A percentile compares a stretch with the other conserved stretches of the same genome.
Conservation (phyloP, 2,329 filamentous ascomycete genomes). For the Claviceps sp. region DNA sequence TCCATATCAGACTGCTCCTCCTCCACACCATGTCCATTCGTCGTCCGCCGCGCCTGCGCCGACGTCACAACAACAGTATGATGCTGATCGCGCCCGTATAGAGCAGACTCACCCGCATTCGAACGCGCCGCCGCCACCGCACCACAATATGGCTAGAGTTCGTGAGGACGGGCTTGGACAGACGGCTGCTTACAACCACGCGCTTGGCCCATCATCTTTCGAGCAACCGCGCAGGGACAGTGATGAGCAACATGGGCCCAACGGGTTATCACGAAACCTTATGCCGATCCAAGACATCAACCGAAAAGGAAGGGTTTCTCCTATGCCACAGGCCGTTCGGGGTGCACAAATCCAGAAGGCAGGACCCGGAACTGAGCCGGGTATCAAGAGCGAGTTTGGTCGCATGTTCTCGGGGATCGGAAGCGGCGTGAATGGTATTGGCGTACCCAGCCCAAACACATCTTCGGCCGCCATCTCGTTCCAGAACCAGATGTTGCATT, state of each 20-base stretch:
- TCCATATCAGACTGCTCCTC: conserved; percentile 18
- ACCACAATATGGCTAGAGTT: conserved; percentile 25
- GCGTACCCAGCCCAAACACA: conserved; percentile 37
- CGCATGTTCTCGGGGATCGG: conserved; percentile 92
- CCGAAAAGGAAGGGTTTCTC: conserved; percentile 71
- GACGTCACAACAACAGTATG: conserved; percentile 27
- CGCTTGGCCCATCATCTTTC: conserved; percentile 26
- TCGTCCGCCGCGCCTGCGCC: conserved; percentile 16
- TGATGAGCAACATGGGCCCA: conserved; percentile 26
- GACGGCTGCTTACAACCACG: conserved; percentile 34
- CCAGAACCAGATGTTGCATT: conserved; percentile 12
- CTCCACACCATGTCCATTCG: conserved; percentile 23
- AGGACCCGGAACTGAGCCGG: conserved; percentile 68
- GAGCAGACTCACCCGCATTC: conserved; percentile 24
- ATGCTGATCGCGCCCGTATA: conserved; percentile 36
- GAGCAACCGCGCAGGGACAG: conserved; percentile 24
- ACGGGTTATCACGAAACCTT: conserved; percentile 42
- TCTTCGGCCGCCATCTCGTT: conserved; percentile 28
- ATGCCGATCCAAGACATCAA: conserved; percentile 72
- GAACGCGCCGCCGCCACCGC: conserved; percentile 19
- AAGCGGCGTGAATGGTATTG: conserved; percentile 37
- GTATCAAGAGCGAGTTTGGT: conserved; percentile 89
- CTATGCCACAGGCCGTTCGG: conserved; percentile 84
- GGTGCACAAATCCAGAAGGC: conserved; percentile 73
- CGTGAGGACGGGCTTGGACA: conserved; percentile 36